A percentile compares a stretch with the other conserved stretches of the same genome.
phyloP scores from a whole-genome alignment of 768 basidiomycete genomes.

The Mycena vulgaris region DNA sequence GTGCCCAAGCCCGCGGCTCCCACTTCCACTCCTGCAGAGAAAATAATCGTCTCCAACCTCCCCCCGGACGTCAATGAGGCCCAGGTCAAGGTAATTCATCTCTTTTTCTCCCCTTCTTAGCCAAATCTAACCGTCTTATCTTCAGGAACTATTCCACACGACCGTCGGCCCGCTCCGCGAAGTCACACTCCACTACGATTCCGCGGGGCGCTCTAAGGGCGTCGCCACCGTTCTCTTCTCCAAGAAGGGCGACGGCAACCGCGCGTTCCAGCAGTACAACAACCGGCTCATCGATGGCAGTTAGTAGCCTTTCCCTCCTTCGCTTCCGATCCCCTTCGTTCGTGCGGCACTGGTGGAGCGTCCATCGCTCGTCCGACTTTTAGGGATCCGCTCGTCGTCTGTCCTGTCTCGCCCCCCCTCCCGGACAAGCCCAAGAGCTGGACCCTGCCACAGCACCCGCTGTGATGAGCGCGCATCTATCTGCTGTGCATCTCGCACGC shows the following conservation, averaged over 20 bases:
- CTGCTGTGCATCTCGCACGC: slow-evolving; percentile 33
- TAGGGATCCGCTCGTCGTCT: slow-evolving; percentile 50
- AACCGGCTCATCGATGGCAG: slow-evolving; percentile 99
- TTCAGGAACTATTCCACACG: slow-evolving; percentile 91
- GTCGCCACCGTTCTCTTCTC: slow-evolving; percentile 90
- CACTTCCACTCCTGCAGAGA: slow-evolving; percentile 71
- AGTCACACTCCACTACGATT: slow-evolving; percentile 89
- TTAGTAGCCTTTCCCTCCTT: slow-evolving; percentile 87
- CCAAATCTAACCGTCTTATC: slow-evolving; percentile 18
- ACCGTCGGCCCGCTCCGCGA: slow-evolving; percentile 92
- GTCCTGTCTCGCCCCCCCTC: slow-evolving; percentile 55
- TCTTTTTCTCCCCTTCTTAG: not conserved
- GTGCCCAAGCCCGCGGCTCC: slow-evolving; percentile 57
- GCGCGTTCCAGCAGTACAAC: slow-evolving; percentile 96
- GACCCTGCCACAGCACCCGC: slow-evolving; percentile 21
- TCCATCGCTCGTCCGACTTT: slow-evolving; percentile 36
- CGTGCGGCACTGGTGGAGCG: slow-evolving; percentile 27
- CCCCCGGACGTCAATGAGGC: slow-evolving; percentile 93
- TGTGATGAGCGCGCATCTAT: too few species aligned
- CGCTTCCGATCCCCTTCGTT: slow-evolving; percentile 56
- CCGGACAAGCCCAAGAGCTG: slow-evolving; percentile 1
- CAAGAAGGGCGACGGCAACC: slow-evolving; percentile 90
- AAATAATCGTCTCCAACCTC: slow-evolving; percentile 97
- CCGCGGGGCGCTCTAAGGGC: slow-evolving; percentile 90
- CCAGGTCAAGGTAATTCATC: slow-evolving; percentile 85